phyloP scores from a whole-genome alignment of 176 grass and related monocot genomes.

The Triticum aestivum region DNA sequence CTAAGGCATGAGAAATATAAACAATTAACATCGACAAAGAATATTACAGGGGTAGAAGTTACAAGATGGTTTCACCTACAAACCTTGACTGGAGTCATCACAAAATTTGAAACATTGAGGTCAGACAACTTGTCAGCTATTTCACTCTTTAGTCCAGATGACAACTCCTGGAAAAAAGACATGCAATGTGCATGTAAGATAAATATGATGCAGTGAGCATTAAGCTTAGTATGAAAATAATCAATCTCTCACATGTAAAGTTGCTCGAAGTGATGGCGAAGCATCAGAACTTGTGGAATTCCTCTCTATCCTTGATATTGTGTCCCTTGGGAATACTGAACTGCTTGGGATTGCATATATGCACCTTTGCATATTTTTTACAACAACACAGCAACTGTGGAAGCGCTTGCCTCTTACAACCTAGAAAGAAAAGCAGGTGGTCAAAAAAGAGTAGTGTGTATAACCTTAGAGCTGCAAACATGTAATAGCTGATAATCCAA shows the following conservation, averaged over 20 bases:
- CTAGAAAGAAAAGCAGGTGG: conserved; percentile 39
- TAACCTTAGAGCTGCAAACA: neutral
- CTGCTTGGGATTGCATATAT: conserved; percentile 83
- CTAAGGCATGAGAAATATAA: conserved; percentile 47
- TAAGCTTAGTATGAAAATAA: conserved; percentile 26
- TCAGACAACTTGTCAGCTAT: conserved; percentile 78
- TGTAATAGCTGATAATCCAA: conserved; percentile 6
- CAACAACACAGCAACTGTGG: conserved; percentile 81
- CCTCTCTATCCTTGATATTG: conserved; percentile 44
- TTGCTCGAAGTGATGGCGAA: conserved; percentile 55
- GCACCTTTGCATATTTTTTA: conserved; percentile 96
- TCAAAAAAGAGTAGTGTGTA: neutral
- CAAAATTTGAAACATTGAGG: conserved; percentile 83
- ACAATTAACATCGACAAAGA: conserved; percentile 1
- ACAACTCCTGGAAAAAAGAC: conserved; percentile 66
- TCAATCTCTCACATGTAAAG: conserved; percentile 61
- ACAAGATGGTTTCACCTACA: conserved; percentile 9
- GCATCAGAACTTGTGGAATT: conserved; percentile 49
- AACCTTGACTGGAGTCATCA: conserved; percentile 92
- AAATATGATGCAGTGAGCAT: conserved; percentile 13
- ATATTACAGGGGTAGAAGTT: neutral
- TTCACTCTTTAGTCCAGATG: conserved; percentile 84
- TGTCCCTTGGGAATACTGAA: conserved; percentile 63
- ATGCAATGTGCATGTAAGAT: conserved; percentile 21
- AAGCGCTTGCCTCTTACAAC: conserved; percentile 70